Conservation (phyloP, 345 rosid genomes). For the Moringa oleifera region DNA sequence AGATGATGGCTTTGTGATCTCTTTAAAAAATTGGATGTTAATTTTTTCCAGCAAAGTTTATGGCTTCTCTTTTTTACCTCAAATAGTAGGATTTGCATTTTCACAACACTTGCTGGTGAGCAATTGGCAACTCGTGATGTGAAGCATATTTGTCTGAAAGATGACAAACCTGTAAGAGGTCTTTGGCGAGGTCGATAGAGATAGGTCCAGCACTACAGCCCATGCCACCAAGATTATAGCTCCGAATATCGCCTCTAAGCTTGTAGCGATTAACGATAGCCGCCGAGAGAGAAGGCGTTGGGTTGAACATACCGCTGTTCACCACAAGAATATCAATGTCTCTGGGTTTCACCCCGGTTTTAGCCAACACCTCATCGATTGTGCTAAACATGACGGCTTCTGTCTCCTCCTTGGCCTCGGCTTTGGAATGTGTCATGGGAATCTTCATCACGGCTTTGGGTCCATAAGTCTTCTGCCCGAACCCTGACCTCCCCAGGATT, state of each 20-base stretch:
- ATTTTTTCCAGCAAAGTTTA: no score
- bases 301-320: conserved; percentile 48
- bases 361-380: neutral
- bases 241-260: conserved; percentile 37
- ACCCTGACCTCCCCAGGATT: conserved; percentile 10
- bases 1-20: no score
- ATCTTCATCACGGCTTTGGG: neutral
- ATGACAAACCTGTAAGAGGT: conserved; percentile 33
- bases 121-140: no score
- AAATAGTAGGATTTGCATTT: no score
- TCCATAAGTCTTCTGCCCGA: conserved; percentile 2
- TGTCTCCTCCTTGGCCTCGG: neutral
- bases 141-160: no score
- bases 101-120: no score
- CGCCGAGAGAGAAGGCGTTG: conserved; percentile 46
- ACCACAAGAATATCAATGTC: conserved; percentile 45
- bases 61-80: no score
- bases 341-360: conserved; percentile 9
- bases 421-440: neutral
- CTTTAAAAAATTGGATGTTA: no score
- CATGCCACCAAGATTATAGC: conserved; percentile 58
- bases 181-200: conserved; percentile 50
- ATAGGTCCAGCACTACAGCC: conserved; percentile 67
- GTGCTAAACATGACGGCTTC: neutral
- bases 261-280: conserved; percentile 41